phyloP scores from a whole-genome alignment of 2,329 filamentous ascomycete genomes.

The Colletotrichum sp. region DNA sequence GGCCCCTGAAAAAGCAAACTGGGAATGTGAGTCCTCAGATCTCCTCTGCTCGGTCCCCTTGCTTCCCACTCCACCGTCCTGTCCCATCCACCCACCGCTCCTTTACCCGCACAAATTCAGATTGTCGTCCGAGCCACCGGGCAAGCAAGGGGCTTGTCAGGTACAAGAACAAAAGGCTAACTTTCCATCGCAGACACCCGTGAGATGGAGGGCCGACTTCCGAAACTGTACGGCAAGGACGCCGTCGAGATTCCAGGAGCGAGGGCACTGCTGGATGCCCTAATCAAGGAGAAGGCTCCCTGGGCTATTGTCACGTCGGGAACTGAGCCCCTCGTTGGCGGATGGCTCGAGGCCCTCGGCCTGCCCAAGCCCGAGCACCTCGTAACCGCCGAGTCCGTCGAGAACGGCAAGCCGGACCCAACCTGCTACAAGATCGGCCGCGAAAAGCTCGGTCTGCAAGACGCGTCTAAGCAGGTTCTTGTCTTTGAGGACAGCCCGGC shows the following conservation, averaged over 20 bases:
- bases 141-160: neutral
- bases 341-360: constrained; percentile 73
- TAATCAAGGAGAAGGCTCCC: constrained; percentile 67
- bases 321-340: constrained; percentile 69
- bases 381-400: constrained; percentile 78
- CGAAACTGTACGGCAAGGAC: constrained; percentile 76
- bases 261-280: constrained; percentile 68
- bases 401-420: constrained; percentile 79
- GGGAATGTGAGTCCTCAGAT: constrained; percentile 75
- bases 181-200: constrained; percentile 67
- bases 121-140: neutral
- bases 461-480: constrained; percentile 59
- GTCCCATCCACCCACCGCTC: neutral
- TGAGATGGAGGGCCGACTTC: constrained; percentile 78
- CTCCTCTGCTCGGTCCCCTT: constrained; percentile 2
- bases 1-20: constrained; percentile 84
- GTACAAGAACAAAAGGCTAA: constrained; percentile 6
- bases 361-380: constrained; percentile 71
- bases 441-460: constrained; percentile 60
- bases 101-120: neutral
- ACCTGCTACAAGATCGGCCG: constrained; percentile 74
- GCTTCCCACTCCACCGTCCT: neutral
- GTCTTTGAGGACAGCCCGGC: constrained; percentile 91
- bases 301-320: constrained; percentile 91
- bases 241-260: constrained; percentile 88